Conservation (phyloP, 805 yeast species). For the Lipomyces lipofer region DNA sequence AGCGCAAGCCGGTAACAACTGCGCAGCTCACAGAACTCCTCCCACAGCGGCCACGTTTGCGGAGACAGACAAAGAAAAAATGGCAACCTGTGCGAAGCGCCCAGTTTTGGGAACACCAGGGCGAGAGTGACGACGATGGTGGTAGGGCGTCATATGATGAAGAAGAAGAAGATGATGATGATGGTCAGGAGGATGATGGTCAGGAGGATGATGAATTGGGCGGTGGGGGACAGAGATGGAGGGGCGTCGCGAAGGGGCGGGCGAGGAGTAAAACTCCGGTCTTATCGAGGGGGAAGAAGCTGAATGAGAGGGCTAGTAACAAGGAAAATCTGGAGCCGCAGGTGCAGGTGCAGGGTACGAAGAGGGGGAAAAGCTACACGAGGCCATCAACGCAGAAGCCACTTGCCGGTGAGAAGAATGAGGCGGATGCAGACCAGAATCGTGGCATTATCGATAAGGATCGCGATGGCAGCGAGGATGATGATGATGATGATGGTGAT, state of each 20-base stretch:
- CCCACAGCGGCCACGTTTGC: constrained; percentile 5
- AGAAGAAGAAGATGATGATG: constrained; percentile 1
- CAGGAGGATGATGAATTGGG: background rate
- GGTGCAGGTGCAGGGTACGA: background rate
- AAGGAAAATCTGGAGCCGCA: background rate
- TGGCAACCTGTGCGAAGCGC: constrained; percentile 2
- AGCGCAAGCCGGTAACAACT: constrained; percentile 6
- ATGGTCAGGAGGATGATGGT: constrained; percentile 6
- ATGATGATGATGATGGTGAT: constrained; percentile 1
- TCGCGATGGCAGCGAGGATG: background rate
- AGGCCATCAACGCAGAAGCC: too few species aligned
- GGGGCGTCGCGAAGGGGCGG: too few species aligned
- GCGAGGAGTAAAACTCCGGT: too few species aligned
- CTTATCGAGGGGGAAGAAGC: too few species aligned
- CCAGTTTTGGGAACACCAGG: too few species aligned
- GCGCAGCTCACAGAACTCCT: constrained; percentile 21
- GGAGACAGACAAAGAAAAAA: too few species aligned
- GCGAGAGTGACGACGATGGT: background rate
- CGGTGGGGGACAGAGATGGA: too few species aligned
- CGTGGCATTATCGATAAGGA: background rate
- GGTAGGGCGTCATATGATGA: constrained; percentile 1
- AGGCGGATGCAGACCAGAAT: background rate
- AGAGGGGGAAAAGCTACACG: background rate
- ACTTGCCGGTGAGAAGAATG: background rate
- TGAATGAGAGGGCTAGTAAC: constrained; percentile 1